Percentiles rank a stretch among this genome's conserved stretches.
Conservation (phyloP, 2,329 filamentous ascomycete species). For the Trichoderma sp. region DNA sequence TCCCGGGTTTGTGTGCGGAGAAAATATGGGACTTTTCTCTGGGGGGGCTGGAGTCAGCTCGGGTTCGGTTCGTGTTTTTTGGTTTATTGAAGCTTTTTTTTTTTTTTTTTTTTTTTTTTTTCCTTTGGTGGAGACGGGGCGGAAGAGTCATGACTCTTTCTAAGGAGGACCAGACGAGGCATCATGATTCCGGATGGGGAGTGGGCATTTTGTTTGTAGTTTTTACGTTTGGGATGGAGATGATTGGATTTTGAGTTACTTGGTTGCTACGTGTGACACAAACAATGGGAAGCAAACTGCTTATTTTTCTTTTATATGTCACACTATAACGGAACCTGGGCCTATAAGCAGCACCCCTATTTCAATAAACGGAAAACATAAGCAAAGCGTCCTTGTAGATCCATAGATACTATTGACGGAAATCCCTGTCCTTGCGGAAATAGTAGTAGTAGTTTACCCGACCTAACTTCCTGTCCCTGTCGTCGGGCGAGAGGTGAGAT, state of each 20-base stretch:
- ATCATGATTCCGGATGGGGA: not conserved
- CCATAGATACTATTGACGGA: not conserved
- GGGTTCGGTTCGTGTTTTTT: not conserved
- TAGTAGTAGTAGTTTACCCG: not conserved
- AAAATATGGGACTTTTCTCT: conserved; percentile 4
- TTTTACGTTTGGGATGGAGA: not conserved
- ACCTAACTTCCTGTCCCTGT: not conserved
- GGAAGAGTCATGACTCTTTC: not conserved
- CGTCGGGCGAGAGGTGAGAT: not conserved
- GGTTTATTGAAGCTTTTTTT: not conserved
- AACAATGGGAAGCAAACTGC: no score
- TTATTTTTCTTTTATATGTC: not conserved
- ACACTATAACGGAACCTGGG: not conserved
- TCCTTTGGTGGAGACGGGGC: not conserved
- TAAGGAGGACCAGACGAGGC: not conserved
- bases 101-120: not conserved
- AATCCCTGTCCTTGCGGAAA: not conserved
- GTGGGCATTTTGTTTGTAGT: not conserved
- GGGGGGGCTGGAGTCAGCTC: no score
- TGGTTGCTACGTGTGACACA: no score
- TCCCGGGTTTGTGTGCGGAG: not conserved
- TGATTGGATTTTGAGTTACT: not conserved
- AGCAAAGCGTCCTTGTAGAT: not conserved
- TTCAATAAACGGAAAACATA: not conserved
- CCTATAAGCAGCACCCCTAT: not conserved